Evolutionary conservation across 2,329 filamentous ascomycete genomes (phyloP).

Genomic region (Calonectria honghensis): DNA sequence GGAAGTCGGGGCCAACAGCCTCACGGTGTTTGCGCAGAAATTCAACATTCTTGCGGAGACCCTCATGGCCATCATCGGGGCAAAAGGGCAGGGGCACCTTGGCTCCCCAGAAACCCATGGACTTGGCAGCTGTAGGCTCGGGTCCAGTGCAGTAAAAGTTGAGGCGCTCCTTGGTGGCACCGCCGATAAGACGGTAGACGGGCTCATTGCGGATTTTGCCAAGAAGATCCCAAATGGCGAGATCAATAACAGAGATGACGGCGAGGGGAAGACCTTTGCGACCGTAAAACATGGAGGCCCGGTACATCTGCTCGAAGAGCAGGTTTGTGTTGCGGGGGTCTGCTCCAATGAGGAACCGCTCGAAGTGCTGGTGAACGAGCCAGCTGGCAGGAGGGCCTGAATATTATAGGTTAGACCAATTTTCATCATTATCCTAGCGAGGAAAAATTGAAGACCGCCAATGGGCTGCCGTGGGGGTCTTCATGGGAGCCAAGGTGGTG

Average conservation of each 20-base stretch:
- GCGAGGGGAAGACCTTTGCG: slow-evolving; percentile 93
- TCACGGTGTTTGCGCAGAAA: slow-evolving; percentile 91
- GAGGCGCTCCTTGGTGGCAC: slow-evolving; percentile 87
- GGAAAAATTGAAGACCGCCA: slow-evolving; percentile 11
- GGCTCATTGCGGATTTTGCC: slow-evolving; percentile 95
- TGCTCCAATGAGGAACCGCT: slow-evolving; percentile 90
- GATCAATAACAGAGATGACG: slow-evolving; percentile 94
- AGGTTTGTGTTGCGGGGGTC: slow-evolving; percentile 94
- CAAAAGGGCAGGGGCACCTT: slow-evolving; percentile 95
- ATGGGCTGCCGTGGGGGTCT: slow-evolving; percentile 20
- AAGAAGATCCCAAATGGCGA: slow-evolving; percentile 93
- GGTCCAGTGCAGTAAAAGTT: slow-evolving; percentile 97
- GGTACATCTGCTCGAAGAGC: slow-evolving; percentile 97
- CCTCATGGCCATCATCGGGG: slow-evolving; percentile 88
- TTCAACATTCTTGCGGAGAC: slow-evolving; percentile 91
- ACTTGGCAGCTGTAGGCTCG: slow-evolving; percentile 85
- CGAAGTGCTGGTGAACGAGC: slow-evolving; percentile 95
- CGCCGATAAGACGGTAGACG: slow-evolving; percentile 95
- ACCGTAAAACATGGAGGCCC: slow-evolving; percentile 96
- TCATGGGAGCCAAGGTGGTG: background rate
- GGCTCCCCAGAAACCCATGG: slow-evolving; percentile 91
- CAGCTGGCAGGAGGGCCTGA: slow-evolving; percentile 91
- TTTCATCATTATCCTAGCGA: background rate
- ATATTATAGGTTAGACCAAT: slow-evolving; percentile 34
- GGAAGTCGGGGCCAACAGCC: slow-evolving; percentile 90